phyloP scores from a whole-genome alignment of 345 rosid species.

The Pelargonium nanum region DNA sequence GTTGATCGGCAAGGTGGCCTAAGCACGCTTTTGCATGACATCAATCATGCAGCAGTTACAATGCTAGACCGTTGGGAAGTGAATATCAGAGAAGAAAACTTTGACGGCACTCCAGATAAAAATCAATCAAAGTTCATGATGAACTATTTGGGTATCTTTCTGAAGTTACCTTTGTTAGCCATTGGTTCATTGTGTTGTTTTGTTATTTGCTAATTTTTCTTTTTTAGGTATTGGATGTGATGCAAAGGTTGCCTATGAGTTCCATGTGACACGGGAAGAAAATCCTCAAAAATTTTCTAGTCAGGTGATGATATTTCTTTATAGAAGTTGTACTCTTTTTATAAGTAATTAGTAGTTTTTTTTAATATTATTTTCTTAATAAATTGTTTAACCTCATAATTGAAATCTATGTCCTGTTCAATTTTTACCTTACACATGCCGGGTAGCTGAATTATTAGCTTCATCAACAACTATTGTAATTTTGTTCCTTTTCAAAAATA shows the following conservation, averaged over 20 bases:
- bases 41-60: slow-evolving; percentile 69
- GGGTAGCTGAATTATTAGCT: too few relatives aligned
- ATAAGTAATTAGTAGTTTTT: neutral
- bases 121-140: slow-evolving; percentile 59
- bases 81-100: slow-evolving; percentile 38
- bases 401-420: neutral
- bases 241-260: slow-evolving; percentile 82
- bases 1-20: slow-evolving; percentile 62
- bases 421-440: too few relatives aligned
- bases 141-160: slow-evolving; percentile 60
- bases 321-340: neutral
- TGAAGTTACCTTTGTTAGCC: slow-evolving; percentile 2
- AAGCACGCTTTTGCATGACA: slow-evolving; percentile 52
- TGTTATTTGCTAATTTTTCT: slow-evolving; percentile 11
- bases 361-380: neutral
- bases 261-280: slow-evolving; percentile 69
- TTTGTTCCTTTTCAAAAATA: neutral
- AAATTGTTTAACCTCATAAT: neutral
- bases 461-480: neutral
- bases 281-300: slow-evolving; percentile 73
- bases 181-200: slow-evolving; percentile 10
- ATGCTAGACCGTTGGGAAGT: slow-evolving; percentile 85
- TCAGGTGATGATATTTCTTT: slow-evolving; percentile 34
- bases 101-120: slow-evolving; percentile 20
- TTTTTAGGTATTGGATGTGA: slow-evolving; percentile 74